Base-by-base conservation (phyloP, 2,329 filamentous ascomycete genomes). In the Scopulariopsis brevicaulis region DNA sequence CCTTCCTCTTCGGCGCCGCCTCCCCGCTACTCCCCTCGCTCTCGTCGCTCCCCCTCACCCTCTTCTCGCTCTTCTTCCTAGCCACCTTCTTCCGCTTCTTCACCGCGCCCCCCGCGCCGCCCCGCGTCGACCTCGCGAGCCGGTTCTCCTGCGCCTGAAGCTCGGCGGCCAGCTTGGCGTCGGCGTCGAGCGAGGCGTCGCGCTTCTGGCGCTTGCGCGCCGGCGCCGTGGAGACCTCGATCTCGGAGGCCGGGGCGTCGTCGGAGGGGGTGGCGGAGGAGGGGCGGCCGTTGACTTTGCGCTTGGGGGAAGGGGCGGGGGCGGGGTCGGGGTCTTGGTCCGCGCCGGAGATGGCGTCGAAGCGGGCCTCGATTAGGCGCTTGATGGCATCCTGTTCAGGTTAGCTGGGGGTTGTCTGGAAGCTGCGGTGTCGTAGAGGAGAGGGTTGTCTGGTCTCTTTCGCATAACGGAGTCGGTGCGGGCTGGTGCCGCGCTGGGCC, bases 81-180 rank as follows among this genome's bases (percentile, higher is more conserved):
- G 82, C 80, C 57, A 81, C 79, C 72, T 85, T 86, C 69, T 81
- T 82, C 72, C 85, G 85, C 69, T 80, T 82, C 73, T 87, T 88
- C 25, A 76, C 75, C 12, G 71, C 65, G 65, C 77, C 76, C 58
- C 78, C 71, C 61, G 79, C 75, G 68, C 84, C 53, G 7, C 90
- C 89, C 52, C 93, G 82, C 3, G 92, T 96, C 20, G 89, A 81
- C 57, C 90, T 77, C 2, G 74, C 76, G 55, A 81, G 74, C 60
- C 83, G 79, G 71, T 97, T 96, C 74, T 96, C 90, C 70, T 97
- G 89, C 0, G 91, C 93, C 72, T 99, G 94, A 40, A 99, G 78
- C 69, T 87, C 84, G 18, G 91, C 91, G 1, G 94, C 94, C 61
- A 93, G 83, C 52, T 87, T 84, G 37, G 93, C 94, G 71, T 99